Evolutionary conservation across 768 basidiomycete genomes (phyloP).

Genomic region (Cubamyces lactineus): DNA sequence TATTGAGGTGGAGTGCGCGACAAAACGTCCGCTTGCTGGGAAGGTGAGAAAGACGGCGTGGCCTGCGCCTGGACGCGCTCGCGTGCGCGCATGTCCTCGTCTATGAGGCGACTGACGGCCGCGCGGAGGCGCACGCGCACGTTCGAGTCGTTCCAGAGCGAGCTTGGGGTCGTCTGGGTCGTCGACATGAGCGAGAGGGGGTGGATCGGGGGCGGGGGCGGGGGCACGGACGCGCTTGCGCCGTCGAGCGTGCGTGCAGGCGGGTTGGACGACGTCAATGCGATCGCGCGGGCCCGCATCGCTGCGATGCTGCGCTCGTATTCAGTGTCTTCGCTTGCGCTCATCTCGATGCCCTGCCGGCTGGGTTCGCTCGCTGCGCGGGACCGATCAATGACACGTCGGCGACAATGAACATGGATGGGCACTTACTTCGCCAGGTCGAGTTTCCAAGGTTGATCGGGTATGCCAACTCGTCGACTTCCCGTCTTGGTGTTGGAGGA

Average conservation of each 20-base stretch:
- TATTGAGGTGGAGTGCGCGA: not conserved
- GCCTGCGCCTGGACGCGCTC: constrained; percentile 1
- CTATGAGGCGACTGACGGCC: constrained; percentile 2
- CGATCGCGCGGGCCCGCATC: constrained; percentile 31
- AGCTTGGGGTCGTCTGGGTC: constrained; percentile 22
- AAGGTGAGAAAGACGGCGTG: too few relatives aligned
- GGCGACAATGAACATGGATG: not conserved
- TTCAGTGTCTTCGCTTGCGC: constrained; percentile 53
- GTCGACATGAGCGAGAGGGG: constrained; percentile 22
- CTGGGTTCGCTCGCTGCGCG: not conserved
- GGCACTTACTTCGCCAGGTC: constrained; percentile 33
- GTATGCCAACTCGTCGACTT: not conserved
- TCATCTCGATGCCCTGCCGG: not conserved
- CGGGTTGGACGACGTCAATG: constrained; percentile 9
- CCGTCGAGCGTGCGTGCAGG: constrained; percentile 8
- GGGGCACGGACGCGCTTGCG: constrained; percentile 7
- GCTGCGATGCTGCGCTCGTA: constrained; percentile 56
- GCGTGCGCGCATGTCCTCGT: constrained; percentile 16
- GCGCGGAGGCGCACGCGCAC: constrained; percentile 22
- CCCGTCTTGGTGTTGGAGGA: not conserved
- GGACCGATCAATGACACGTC: not conserved
- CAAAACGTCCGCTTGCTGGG: not conserved
- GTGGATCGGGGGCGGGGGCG: constrained; percentile 21
- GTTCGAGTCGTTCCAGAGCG: constrained; percentile 24
- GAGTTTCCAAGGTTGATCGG: not conserved